phyloP scores from a whole-genome alignment of 805 yeast species.

The Nakazawaea anatomiae region DNA sequence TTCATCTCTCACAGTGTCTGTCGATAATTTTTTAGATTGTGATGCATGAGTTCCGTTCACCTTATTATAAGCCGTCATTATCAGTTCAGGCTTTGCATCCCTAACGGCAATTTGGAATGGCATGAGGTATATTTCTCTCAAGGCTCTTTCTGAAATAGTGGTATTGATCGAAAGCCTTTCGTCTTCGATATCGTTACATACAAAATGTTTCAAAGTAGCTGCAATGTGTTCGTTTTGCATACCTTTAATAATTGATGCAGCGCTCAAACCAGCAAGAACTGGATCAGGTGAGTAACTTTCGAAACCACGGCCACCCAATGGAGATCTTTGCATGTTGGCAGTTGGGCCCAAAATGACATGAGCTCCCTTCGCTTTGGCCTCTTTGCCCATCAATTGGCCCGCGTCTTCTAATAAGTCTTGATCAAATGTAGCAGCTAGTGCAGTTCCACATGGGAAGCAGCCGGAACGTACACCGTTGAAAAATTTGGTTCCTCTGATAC shows the following conservation, averaged over 20 bases:
- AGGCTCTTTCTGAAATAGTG: constrained; percentile 33
- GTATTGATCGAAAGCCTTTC: constrained; percentile 29
- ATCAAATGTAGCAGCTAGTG: constrained; percentile 51
- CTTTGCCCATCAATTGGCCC: constrained; percentile 48
- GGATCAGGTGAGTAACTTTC: constrained; percentile 65
- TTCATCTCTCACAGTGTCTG: constrained; percentile 31
- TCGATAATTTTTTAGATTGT: constrained; percentile 27
- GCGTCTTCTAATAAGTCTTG: constrained; percentile 40
- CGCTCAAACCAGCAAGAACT: constrained; percentile 31
- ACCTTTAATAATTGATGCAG: constrained; percentile 30
- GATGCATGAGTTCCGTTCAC: constrained; percentile 37
- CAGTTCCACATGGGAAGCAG: constrained; percentile 59
- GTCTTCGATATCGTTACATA: constrained; percentile 37
- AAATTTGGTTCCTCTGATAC: constrained; percentile 53
- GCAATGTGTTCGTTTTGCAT: constrained; percentile 31
- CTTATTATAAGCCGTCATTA: constrained; percentile 38
- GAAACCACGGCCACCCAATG: constrained; percentile 49
- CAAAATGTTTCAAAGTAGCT: constrained; percentile 37
- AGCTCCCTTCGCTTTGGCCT: constrained; percentile 48
- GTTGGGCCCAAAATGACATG: constrained; percentile 42
- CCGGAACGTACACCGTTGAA: constrained; percentile 48
- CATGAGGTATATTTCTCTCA: constrained; percentile 37
- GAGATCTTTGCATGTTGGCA: constrained; percentile 32
- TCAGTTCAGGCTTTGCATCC: constrained; percentile 30
- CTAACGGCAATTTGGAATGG: constrained; percentile 37